Evolutionary conservation across 2,329 filamentous ascomycete species (phyloP).

Genomic region (Didymellaceae sp.): DNA sequence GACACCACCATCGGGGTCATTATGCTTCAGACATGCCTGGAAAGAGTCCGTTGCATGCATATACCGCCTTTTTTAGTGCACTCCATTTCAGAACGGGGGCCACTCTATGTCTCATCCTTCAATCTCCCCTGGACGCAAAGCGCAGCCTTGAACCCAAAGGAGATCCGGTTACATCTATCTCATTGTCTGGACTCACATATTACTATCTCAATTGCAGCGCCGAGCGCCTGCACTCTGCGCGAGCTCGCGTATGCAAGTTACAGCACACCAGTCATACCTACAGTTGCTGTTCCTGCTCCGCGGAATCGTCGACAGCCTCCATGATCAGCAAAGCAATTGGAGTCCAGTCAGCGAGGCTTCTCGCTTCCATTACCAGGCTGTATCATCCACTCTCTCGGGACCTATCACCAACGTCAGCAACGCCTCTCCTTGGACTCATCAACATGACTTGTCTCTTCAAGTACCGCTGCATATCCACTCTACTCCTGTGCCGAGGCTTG

Average conservation of each 20-base stretch:
- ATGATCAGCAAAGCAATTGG: background rate
- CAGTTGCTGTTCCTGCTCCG: background rate
- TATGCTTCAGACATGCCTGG: conserved; percentile 27
- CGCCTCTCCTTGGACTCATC: background rate
- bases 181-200: background rate
- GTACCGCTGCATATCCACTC: background rate
- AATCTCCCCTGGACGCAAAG: conserved; percentile 20
- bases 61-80: too few relatives aligned
- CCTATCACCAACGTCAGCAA: conserved; percentile 19
- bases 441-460: conserved; percentile 2
- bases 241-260: background rate
- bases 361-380: conserved; percentile 25
- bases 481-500: background rate
- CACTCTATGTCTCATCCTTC: conserved; percentile 28
- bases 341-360: conserved; percentile 8
- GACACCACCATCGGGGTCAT: conserved; percentile 8
- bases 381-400: conserved; percentile 32
- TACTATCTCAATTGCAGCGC: background rate
- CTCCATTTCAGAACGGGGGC: conserved; percentile 8
- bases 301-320: background rate
- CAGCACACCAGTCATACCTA: background rate
- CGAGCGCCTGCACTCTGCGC: too few relatives aligned
- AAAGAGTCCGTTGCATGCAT: conserved; percentile 26
- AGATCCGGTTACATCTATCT: background rate
- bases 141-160: background rate